Evolutionary conservation across 2,329 filamentous ascomycete genomes (phyloP).

Genomic region (Trichoderma aggressivum): DNA sequence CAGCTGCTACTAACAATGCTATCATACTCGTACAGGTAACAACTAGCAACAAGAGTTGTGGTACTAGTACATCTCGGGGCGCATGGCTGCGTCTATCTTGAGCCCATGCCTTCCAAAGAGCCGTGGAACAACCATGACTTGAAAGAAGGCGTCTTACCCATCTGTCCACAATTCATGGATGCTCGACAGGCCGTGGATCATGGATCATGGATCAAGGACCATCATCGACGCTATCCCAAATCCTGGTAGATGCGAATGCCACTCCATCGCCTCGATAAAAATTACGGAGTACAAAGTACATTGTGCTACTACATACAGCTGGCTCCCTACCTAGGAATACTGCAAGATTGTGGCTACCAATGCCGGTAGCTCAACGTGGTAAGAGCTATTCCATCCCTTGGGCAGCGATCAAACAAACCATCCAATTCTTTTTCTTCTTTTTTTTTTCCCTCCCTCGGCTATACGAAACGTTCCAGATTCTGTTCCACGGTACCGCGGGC

Average conservation of each 20-base stretch:
- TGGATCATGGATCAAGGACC: conserved; percentile 5
- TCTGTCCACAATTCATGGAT: neutral
- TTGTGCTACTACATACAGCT: neutral
- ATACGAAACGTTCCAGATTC: neutral
- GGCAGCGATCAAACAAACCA: conserved; percentile 5
- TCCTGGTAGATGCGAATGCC: neutral
- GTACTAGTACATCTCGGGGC: neutral
- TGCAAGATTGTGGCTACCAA: conserved; percentile 7
- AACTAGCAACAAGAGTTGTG: neutral
- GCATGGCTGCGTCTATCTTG: neutral
- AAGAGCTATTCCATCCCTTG: neutral
- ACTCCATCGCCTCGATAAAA: neutral
- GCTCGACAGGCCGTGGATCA: neutral
- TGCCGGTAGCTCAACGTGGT: conserved; percentile 14
- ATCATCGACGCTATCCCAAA: conserved; percentile 9
- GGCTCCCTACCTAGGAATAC: neutral
- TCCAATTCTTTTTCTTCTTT: neutral
- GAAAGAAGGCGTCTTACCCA: neutral
- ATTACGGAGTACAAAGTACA: neutral
- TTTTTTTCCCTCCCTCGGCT: neutral
- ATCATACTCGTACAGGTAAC: neutral
- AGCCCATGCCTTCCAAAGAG: neutral
- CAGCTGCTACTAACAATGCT: neutral
- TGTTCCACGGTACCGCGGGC: neutral
- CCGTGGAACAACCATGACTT: neutral